phyloP scores from a whole-genome alignment of 2,329 filamentous ascomycete genomes.

The Sporothrix humicola region DNA sequence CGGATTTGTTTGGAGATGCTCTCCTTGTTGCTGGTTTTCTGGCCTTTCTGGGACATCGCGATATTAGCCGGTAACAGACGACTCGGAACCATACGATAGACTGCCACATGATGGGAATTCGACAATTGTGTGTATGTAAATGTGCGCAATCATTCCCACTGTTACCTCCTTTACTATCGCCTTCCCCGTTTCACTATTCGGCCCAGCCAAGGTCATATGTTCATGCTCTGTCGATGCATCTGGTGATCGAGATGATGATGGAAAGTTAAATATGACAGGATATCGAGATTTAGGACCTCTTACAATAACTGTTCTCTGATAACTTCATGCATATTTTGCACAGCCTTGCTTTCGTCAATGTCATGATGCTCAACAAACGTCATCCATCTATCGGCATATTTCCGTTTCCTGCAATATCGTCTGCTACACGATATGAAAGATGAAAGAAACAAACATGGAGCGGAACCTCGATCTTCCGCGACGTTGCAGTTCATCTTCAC shows the following conservation, averaged over 20 bases:
- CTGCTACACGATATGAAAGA: neutral
- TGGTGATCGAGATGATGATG: neutral
- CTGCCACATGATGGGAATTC: neutral
- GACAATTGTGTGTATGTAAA: neutral
- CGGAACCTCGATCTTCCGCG: neutral
- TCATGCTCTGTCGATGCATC: neutral
- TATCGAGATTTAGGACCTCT: neutral
- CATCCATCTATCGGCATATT: neutral
- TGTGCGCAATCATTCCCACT: neutral
- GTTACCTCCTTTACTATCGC: neutral
- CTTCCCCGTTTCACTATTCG: neutral
- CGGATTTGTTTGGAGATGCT: slow-evolving; percentile 9
- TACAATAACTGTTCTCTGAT: neutral
- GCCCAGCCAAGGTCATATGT: slow-evolving; percentile 13
- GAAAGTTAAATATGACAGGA: neutral
- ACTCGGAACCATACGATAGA: neutral
- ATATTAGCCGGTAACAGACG: slow-evolving; percentile 9
- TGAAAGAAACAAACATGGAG: neutral
- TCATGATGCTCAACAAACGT: neutral
- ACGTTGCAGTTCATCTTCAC: neutral
- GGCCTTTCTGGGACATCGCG: neutral
- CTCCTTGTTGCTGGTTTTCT: no score
- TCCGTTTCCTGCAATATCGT: neutral
- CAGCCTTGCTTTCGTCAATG: neutral
- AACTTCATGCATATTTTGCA: neutral